Evolutionary conservation across 2,329 filamentous ascomycete species (phyloP), one percentile per base, ranked within the genome.

Genomic region (Colletotrichum sp.): DNA sequence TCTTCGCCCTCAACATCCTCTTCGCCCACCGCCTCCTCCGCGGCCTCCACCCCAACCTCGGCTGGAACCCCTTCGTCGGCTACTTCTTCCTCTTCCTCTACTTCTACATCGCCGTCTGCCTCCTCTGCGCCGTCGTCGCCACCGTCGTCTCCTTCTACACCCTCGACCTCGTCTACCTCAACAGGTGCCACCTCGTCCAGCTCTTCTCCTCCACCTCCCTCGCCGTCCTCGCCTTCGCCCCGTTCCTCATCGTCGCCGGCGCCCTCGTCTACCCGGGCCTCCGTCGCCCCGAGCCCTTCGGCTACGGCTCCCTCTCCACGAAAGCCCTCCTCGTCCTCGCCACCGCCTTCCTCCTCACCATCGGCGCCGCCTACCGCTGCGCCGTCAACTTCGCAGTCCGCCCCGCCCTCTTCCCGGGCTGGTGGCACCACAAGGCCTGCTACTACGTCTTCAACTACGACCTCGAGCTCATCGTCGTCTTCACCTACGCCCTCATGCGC

Each of bases 391-490:
- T 89, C 83, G 86, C 87, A 71, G 81, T 87, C 1, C 89, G 88
- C 32, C 91, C 87, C 5, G 67, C 52, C 61, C 61, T 63, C 79
- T 80, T 72, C 73, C 92, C 94, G 3, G 93, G 92, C 7, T 94
- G 93, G 90, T 96, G 93, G 82, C 90, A 95, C 80, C 87, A 87
- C 80, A 94, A 93, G 82, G 90, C 92, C 3, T 92, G 90, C 80
- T 98, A 95, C 86, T 98, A 97, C 86, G 85, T 92, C 81, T 94
- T 97, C 86, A 94, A 95, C 85, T 98, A 94, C 81, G 87, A 86
- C 18, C 87, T 96, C 48, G 96, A 98, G 84, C 86, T 96, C 55
- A 81, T 94, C 28, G 92, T 95, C 48, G 88, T 96, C 6, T 90
- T 88, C 69, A 85, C 93, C 10, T 96, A 94, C 84, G 89, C 93